Evolutionary conservation across 2,329 filamentous ascomycete genomes (phyloP).

Genomic region (Pseudogymnoascus sp.): DNA sequence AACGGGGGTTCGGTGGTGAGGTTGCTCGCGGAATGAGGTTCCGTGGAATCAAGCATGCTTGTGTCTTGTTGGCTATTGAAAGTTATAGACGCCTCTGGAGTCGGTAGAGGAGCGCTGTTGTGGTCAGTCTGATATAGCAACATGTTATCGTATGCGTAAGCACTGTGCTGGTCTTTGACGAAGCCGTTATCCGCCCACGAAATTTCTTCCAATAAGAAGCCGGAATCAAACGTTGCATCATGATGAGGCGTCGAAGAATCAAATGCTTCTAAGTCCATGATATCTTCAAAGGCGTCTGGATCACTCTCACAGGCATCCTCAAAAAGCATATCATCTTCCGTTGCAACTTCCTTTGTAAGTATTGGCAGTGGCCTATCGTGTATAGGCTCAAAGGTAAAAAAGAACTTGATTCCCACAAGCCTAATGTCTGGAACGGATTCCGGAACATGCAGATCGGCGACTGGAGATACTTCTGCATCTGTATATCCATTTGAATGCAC

Average conservation of each 20-base stretch:
- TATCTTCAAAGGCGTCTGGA: not conserved
- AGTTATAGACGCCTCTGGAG: not conserved
- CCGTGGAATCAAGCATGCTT: conserved; percentile 4
- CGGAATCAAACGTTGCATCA: not conserved
- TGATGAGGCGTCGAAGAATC: not conserved
- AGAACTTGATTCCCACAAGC: conserved; percentile 19
- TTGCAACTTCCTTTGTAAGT: not conserved
- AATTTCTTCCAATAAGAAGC: not conserved
- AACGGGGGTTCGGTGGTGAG: not conserved
- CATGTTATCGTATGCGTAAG: conserved; percentile 13
- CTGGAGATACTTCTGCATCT: not conserved
- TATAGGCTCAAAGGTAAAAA: conserved; percentile 17
- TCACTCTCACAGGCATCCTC: not conserved
- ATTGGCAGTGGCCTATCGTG: too few species aligned
- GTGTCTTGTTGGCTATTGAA: not conserved
- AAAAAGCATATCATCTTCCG: not conserved
- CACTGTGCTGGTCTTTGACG: not conserved
- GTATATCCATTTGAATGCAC: not conserved
- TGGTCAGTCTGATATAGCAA: conserved; percentile 16
- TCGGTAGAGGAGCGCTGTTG: conserved; percentile 8
- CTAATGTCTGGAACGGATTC: conserved; percentile 14
- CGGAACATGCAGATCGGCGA: conserved; percentile 17
- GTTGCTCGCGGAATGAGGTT: not conserved
- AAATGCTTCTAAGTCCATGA: not conserved
- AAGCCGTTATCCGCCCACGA: not conserved